These are phyloP conservation scores for Diplogelasinospora grovesii DNA, from an alignment of 495 filamentous ascomycete species.

Conservation along the genomic window DNA sequence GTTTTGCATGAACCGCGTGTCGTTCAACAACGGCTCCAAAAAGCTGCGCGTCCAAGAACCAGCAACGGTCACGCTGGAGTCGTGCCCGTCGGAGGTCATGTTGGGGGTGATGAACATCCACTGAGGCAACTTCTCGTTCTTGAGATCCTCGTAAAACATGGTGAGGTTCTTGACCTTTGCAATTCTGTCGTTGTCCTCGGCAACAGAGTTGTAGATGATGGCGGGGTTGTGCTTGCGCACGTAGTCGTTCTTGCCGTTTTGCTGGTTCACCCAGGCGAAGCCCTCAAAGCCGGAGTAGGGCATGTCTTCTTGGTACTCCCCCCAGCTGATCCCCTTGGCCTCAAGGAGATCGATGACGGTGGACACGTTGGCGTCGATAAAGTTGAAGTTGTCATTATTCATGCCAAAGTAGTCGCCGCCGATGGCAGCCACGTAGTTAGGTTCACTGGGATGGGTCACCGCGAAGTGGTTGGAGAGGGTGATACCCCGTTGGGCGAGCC, in stretches of 20 bases:
- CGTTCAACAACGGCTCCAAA: constrained; percentile 54
- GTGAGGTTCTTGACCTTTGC: constrained; percentile 64
- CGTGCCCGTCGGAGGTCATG: constrained; percentile 61
- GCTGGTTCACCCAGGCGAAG: constrained; percentile 47
- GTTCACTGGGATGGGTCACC: too few relatives aligned
- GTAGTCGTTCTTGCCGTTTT: constrained; percentile 14
- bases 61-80: constrained; percentile 55
- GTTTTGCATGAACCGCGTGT: constrained; percentile 59
- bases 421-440: constrained; percentile 60
- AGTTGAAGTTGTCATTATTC: constrained; percentile 53
- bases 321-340: constrained; percentile 59
- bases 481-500: constrained; percentile 56
- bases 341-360: constrained; percentile 68
- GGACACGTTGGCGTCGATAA: constrained; percentile 53
- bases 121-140: constrained; percentile 54
- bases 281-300: constrained; percentile 63
- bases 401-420: constrained; percentile 61
- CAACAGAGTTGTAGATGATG: constrained; percentile 52
- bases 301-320: constrained; percentile 61
- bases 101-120: constrained; percentile 72
- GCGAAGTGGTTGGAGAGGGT: constrained; percentile 57
- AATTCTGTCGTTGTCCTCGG: constrained; percentile 47
- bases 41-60: constrained; percentile 54
- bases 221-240: constrained; percentile 53
- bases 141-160: constrained; percentile 52